These are phyloP conservation scores for Fraxinus pennsylvanica DNA, from an alignment of 257 asterid species.

Conservation along the genomic window DNA sequence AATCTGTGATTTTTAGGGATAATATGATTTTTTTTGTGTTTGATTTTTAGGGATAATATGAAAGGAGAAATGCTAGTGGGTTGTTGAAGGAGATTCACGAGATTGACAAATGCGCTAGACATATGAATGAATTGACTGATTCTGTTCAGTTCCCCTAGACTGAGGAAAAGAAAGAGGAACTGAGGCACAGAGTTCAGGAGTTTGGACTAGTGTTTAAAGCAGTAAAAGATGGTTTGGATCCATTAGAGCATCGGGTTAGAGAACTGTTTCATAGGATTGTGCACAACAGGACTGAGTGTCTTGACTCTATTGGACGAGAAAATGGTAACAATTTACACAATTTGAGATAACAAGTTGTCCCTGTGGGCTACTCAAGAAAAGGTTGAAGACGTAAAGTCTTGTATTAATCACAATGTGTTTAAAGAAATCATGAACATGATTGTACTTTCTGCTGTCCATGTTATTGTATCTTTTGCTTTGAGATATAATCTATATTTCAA, in stretches of 20 bases:
- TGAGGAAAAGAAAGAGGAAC: conserved; percentile 31
- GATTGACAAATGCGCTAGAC: conserved; percentile 27
- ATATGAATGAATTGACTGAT: conserved; percentile 31
- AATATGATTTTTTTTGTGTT: background rate
- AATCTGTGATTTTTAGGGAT: background rate
- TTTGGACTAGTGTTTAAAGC: conserved; percentile 13
- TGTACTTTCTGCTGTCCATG: conserved; percentile 30
- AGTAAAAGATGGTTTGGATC: conserved; percentile 23
- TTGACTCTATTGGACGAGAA: conserved; percentile 23
- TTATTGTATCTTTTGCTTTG: conserved; percentile 18
- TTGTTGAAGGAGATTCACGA: conserved; percentile 32
- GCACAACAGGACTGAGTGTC: conserved; percentile 32
- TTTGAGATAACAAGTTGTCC: background rate
- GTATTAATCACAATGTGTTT: conserved; percentile 21
- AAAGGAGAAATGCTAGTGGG: conserved; percentile 26
- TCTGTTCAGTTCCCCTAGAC: conserved; percentile 32
- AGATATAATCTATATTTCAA: conserved; percentile 22
- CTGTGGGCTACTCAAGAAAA: background rate
- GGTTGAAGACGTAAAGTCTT: no score
- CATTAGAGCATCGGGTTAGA: conserved; percentile 30
- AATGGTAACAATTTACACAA: background rate
- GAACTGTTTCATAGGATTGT: conserved; percentile 34
- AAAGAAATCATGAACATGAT: conserved; percentile 32
- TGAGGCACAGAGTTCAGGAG: conserved; percentile 30
- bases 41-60: no score